Evolutionary conservation across 768 basidiomycete genomes (phyloP), one percentile per base, ranked within the genome.

Genomic region (Lactarius pseudohatsudake): DNA sequence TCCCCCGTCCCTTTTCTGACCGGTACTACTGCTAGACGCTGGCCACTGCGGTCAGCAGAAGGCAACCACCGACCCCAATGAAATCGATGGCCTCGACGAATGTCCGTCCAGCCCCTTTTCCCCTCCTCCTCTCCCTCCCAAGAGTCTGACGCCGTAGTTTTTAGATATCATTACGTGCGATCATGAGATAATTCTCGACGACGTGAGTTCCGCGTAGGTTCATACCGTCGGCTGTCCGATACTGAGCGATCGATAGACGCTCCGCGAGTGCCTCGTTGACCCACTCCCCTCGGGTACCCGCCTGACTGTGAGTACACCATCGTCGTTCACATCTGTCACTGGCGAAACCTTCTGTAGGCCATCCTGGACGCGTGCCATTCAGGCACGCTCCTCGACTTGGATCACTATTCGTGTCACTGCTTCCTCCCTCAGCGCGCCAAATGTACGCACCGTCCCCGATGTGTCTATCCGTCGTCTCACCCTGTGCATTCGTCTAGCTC

Each of bases 351-450:
- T 15, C 36, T 41, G 7, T 45, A 72, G 71, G 72, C 71, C 6
- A 67, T 72, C 57, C 54, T 72, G 8, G 72, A 72, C 26, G 58
- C 71, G 0, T 72, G 72, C 45, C 61, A 72, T 59, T 71, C 69
- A 0, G 71, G 67, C 6, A 70, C 69, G 9, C 32, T 72, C 38
- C 64, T 72, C 2, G 67, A 70, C 32, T 57, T 72, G 41, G 63
- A 68, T 7, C 71, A 72, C 50, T 72, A 72, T 28, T 28, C 43
- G 2, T 69, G 71, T 7, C 64, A 70, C 16, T 56, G 22, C 22
- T 59, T 58, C 61, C 28, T 59, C 20, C 65, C 47, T 13, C 57
- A 41, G 16, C 65, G 65, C 13, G 34, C 15, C 32, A 34, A 62
- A 45, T 45, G 60, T 66, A 38, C 5, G 57, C 13, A n/a, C 22